Conservation (phyloP, 73 alveolate genomes). For the Durusdinium trenchii region DNA sequence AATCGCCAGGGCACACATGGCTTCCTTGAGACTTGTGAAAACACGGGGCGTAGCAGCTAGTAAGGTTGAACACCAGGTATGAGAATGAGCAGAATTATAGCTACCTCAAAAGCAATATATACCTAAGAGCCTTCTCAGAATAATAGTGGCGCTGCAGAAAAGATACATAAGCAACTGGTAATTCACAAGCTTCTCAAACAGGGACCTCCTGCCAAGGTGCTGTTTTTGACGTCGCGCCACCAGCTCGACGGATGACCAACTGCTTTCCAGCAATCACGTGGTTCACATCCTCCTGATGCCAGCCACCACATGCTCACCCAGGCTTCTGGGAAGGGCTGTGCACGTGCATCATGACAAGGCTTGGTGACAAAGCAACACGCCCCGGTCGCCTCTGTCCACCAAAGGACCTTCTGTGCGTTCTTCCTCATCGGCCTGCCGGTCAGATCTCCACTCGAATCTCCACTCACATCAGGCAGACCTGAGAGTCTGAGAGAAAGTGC, state of each 20-base stretch:
- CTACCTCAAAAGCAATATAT: too few relatives aligned
- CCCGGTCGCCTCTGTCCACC: constrained; percentile 95
- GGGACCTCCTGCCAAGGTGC: neutral
- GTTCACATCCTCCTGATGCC: constrained; percentile 55
- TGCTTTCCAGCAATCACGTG: constrained; percentile 54
- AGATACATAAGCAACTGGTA: too few relatives aligned
- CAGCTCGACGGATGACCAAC: constrained; percentile 53
- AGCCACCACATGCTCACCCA: neutral
- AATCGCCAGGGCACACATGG: constrained; percentile 64
- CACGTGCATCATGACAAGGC: constrained; percentile 58
- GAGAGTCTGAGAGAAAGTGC: too few relatives aligned
- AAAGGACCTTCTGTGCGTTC: constrained; percentile 66
- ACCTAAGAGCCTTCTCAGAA: too few relatives aligned
- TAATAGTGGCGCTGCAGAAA: too few relatives aligned
- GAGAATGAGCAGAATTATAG: too few relatives aligned
- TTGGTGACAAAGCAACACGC: neutral
- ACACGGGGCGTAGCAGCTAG: too few relatives aligned
- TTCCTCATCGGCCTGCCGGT: constrained; percentile 60
- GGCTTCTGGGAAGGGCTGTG: constrained; percentile 45
- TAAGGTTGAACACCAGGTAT: too few relatives aligned
- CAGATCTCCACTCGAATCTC: neutral
- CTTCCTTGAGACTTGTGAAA: too few relatives aligned
- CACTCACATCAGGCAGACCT: neutral
- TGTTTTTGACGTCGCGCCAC: constrained; percentile 41
- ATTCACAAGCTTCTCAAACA: too few relatives aligned